Percentiles rank a stretch among this genome's conserved stretches.
phyloP scores from a whole-genome alignment of 345 rosid species.

The Nephelium lappaceum region DNA sequence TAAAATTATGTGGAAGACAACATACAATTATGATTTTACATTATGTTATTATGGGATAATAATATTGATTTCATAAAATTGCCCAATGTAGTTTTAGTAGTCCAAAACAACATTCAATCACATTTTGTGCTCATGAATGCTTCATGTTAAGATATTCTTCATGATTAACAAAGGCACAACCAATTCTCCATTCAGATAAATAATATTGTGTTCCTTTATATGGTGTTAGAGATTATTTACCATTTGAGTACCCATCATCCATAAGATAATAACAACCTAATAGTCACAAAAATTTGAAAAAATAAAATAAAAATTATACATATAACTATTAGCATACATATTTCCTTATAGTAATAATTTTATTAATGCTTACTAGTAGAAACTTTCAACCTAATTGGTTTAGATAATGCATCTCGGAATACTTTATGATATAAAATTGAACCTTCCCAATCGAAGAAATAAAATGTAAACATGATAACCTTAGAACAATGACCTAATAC shows the following conservation, averaged over 20 bases:
- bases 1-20: background rate
- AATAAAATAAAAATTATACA: too few species aligned
- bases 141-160: background rate
- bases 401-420: too few species aligned
- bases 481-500: too few species aligned
- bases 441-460: too few species aligned
- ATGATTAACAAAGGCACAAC: background rate
- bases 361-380: too few species aligned
- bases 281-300: too few species aligned
- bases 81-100: background rate
- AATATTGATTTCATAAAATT: background rate
- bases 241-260: background rate
- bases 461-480: too few species aligned
- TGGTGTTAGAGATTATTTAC: background rate
- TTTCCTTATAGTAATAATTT: too few species aligned
- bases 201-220: background rate
- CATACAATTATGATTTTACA: background rate
- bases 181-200: background rate
- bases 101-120: background rate
- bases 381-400: too few species aligned
- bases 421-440: too few species aligned
- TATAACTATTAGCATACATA: too few species aligned
- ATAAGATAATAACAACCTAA: background rate
- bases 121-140: background rate
- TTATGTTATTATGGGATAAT: background rate